Base-by-base conservation (phyloP, 2,329 filamentous ascomycete species). In the Fusarium sp. region DNA sequence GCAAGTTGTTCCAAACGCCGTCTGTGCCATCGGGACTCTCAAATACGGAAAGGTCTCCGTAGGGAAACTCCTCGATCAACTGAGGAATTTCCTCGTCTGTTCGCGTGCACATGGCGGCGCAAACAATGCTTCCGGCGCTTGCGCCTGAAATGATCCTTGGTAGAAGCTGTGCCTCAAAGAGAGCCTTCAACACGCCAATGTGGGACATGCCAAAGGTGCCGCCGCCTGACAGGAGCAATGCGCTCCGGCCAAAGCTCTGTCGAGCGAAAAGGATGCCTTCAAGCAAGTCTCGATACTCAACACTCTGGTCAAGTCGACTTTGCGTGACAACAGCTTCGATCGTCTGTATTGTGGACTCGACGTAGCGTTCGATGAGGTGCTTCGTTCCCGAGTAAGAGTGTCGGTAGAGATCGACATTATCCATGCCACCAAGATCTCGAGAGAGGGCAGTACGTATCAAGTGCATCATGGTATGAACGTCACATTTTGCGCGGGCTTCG, bases 181-280 rank as follows among this genome's bases (percentile, higher is more conserved):
- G 86, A 5, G 92, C 89, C 81, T 97, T 97, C 63, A 97, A 85
- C 4, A 98, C 94, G 1, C 95, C 95, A 63, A 97, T 93, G 80
- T 98, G 95, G 68, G 93, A 93, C 93, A 98, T 97, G 44, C 95
- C 95, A 83, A 97, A 94, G 1, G 95, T 96, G 1, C 93, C 94
- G 3, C 95, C 95, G 9, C 95, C 95, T 6, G 94, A 97, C 11
- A 98, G 85, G 11, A 97, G 85, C 59, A 98, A 84, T 0, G 94
- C 95, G 71, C 92, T 96, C 70, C 94, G 89, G n/a, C 94, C 94
- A 78, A 95, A 97, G 38, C 93, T 93, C 78, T 95, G 93, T 42
- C 94, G 89, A 1, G 93, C 89, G 64, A 90, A 89, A 53, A 95
- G 82, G 72, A 96, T 86, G 65, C 91, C 90, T 63, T 95, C 92